Evolutionary conservation across 2,329 filamentous ascomycete genomes (phyloP).

Genomic region (Diatrype stigma): DNA sequence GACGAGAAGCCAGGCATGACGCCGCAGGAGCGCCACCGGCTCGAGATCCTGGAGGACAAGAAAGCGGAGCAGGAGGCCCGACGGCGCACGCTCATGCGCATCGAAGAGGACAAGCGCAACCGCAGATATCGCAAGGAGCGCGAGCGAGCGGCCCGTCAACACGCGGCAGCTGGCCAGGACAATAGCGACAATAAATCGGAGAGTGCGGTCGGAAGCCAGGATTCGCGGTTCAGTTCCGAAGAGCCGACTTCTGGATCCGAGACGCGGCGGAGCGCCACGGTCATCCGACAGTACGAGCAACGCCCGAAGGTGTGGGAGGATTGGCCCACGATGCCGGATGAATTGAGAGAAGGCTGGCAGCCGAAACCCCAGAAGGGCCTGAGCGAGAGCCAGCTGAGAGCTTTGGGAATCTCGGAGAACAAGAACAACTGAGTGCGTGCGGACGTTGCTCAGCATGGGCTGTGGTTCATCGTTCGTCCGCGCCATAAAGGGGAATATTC

Average conservation of each 20-base stretch:
- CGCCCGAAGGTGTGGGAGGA: not conserved
- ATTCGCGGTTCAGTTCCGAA: not conserved
- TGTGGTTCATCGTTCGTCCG: no score
- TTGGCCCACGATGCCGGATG: not conserved
- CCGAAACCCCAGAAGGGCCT: not conserved
- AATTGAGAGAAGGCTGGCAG: not conserved
- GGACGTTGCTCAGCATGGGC: no score
- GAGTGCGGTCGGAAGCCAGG: not conserved
- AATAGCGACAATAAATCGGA: no score
- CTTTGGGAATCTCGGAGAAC: not conserved
- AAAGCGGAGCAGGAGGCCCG: conserved; percentile 3
- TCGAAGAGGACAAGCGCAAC: conserved; percentile 12
- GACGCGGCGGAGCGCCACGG: not conserved
- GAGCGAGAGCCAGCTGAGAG: not conserved
- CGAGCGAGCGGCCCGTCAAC: not conserved
- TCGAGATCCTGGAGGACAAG: conserved; percentile 8
- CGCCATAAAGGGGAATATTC: no score
- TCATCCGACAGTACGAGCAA: not conserved
- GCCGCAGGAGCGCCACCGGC: conserved; percentile 8
- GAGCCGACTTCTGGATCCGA: not conserved
- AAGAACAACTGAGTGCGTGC: no score
- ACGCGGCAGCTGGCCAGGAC: not conserved
- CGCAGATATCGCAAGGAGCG: not conserved
- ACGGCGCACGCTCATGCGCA: conserved; percentile 8
- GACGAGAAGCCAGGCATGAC: conserved; percentile 5